Evolutionary conservation across 495 filamentous ascomycete genomes (phyloP).

Genomic region (Lasiosphaeria miniovina): DNA sequence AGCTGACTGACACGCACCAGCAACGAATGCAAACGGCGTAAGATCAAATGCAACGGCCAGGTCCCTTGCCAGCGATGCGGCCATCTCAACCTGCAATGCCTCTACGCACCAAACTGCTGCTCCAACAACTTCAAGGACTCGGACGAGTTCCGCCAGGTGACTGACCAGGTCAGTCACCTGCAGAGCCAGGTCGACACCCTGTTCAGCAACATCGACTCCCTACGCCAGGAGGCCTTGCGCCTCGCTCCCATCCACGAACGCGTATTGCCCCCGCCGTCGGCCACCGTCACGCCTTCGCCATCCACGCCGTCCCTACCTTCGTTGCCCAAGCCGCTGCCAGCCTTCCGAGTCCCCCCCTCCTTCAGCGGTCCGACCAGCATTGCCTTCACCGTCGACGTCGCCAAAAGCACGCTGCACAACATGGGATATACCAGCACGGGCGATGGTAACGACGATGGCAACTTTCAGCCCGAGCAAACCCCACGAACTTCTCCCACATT

Average conservation of each 20-base stretch:
- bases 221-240: slow-evolving; percentile 48
- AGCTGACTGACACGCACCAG: slow-evolving; percentile 34
- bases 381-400: slow-evolving; percentile 81
- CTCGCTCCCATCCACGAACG: slow-evolving; percentile 43
- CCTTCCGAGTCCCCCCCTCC: slow-evolving; percentile 50
- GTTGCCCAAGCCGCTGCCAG: slow-evolving; percentile 22
- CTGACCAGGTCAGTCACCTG: slow-evolving; percentile 66
- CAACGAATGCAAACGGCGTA: slow-evolving; percentile 85
- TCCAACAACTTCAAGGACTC: slow-evolving; percentile 76
- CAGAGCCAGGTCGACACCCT: slow-evolving; percentile 82
- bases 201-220: slow-evolving; percentile 63
- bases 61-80: slow-evolving; percentile 81
- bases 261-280: slow-evolving; percentile 29
- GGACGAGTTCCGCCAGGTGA: slow-evolving; percentile 80
- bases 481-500: slow-evolving; percentile 49
- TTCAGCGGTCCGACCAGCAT: slow-evolving; percentile 87
- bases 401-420: slow-evolving; percentile 78
- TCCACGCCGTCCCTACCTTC: slow-evolving; percentile 34
- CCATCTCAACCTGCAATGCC: slow-evolving; percentile 72
- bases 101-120: slow-evolving; percentile 93
- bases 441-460: slow-evolving; percentile 58
- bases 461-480: slow-evolving; percentile 47
- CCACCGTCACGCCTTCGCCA: slow-evolving; percentile 33
- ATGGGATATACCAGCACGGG: slow-evolving; percentile 71
- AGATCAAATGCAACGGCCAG: slow-evolving; percentile 91